A percentile compares a stretch with the other conserved stretches of the same genome.
phyloP scores from a whole-genome alignment of 305 asterid species.

The Lippia alba region DNA sequence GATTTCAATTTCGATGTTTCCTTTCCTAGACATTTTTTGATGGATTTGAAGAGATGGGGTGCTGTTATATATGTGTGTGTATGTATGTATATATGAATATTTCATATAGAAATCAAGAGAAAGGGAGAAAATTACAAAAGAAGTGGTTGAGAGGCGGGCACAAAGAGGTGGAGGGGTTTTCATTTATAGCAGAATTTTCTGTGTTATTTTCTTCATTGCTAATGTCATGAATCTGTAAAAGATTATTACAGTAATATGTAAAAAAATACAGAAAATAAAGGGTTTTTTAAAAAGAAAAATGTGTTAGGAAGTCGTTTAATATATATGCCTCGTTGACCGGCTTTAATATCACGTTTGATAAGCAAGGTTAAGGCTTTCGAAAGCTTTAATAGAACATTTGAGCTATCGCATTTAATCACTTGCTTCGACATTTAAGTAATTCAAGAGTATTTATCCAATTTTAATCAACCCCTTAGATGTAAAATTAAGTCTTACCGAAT shows the following conservation, averaged over 20 bases:
- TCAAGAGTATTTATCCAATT: too few relatives aligned
- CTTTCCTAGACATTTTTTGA: conserved; percentile 34
- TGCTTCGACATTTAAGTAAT: too few relatives aligned
- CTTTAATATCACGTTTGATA: too few relatives aligned
- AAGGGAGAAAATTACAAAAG: background rate
- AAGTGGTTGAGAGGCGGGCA: conserved; percentile 56
- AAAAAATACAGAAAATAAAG: background rate
- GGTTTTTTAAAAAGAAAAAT: background rate
- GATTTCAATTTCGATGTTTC: conserved; percentile 23
- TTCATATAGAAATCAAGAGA: background rate
- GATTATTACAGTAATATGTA: conserved; percentile 30
- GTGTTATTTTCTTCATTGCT: conserved; percentile 10
- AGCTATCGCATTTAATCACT: too few relatives aligned
- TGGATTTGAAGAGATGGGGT: conserved; percentile 26
- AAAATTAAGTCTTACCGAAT: too few relatives aligned
- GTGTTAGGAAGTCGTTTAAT: too few relatives aligned
- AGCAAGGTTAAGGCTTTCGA: too few relatives aligned
- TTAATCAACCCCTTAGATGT: too few relatives aligned
- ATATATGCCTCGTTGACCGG: too few relatives aligned
- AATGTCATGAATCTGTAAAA: conserved; percentile 35
- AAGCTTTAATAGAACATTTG: too few relatives aligned
- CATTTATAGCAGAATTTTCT: conserved; percentile 34
- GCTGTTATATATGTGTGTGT: background rate
- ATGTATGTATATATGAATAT: background rate
- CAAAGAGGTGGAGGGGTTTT: conserved; percentile 22